These are phyloP conservation scores for Physcomitrellopsis africana DNA, from an alignment of 225 moss, liverwort and hornwort species.

Conservation along the genomic window DNA sequence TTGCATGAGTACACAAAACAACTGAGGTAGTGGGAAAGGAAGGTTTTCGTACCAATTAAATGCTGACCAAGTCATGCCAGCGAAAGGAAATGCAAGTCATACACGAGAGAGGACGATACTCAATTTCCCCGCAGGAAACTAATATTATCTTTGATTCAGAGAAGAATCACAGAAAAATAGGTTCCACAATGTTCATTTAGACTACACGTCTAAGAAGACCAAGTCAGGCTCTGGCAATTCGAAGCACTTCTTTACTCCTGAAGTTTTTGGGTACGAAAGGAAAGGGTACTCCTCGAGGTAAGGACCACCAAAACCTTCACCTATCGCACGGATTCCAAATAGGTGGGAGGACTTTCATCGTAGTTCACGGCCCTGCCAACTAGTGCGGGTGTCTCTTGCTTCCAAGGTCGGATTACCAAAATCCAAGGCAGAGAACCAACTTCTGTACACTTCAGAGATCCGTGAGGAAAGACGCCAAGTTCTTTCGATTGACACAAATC, in stretches of 20 bases:
- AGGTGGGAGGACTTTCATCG: not conserved
- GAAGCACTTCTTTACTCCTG: not conserved
- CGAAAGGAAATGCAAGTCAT: too few relatives aligned
- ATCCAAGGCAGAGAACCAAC: slow-evolving; percentile 6
- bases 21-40: too few relatives aligned
- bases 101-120: too few relatives aligned
- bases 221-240: not conserved
- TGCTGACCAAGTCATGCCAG: too few relatives aligned
- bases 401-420: not conserved
- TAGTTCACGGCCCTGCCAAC: slow-evolving; percentile 1
- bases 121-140: not conserved
- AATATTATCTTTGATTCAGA: not conserved
- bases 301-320: not conserved
- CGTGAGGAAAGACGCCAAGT: not conserved
- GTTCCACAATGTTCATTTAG: slow-evolving; percentile 5
- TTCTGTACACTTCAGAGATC: slow-evolving; percentile 35
- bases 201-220: slow-evolving; percentile 14
- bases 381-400: slow-evolving; percentile 1
- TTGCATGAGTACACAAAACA: too few relatives aligned
- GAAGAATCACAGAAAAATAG: slow-evolving; percentile 22
- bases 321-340: not conserved
- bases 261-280: not conserved
- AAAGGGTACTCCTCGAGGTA: not conserved
- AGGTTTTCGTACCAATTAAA: too few relatives aligned
- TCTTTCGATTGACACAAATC: slow-evolving; percentile 29